A percentile compares a stretch with the other conserved stretches of the same genome.
Conservation (phyloP, 2,329 filamentous ascomycete species). For the Colletotrichum sp. region DNA sequence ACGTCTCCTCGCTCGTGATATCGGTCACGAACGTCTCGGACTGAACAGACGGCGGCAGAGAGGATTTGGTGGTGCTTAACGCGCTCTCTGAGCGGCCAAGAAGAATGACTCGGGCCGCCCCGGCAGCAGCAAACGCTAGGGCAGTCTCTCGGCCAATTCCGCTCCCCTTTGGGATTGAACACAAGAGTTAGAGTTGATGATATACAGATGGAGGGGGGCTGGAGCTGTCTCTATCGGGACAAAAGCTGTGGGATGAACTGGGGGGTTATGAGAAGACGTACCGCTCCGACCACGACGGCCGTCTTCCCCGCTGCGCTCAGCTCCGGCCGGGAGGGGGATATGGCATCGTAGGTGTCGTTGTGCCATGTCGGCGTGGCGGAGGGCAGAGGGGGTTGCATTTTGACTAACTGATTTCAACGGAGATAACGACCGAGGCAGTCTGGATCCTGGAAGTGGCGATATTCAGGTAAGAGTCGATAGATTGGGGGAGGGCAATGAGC, state of each 20-base stretch:
- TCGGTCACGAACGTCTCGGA: neutral
- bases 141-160: slow-evolving; percentile 73
- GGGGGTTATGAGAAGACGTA: slow-evolving; percentile 38
- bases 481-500: neutral
- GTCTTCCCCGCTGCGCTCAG: slow-evolving; percentile 48
- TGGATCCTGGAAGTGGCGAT: neutral
- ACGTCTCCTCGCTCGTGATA: neutral
- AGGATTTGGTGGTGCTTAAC: slow-evolving; percentile 27
- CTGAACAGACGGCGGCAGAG: slow-evolving; percentile 22
- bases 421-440: neutral
- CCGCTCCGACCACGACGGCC: slow-evolving; percentile 69
- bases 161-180: neutral
- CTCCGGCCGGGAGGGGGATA: slow-evolving; percentile 39
- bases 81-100: slow-evolving; percentile 37
- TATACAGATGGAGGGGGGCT: neutral
- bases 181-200: neutral
- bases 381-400: slow-evolving; percentile 23
- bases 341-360: slow-evolving; percentile 39
- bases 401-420: neutral
- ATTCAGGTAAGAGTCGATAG: neutral
- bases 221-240: neutral
- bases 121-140: slow-evolving; percentile 55
- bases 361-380: slow-evolving; percentile 27
- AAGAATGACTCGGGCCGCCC: slow-evolving; percentile 41
- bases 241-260: neutral